Base-by-base conservation (phyloP, 768 basidiomycete species). In the Boletales sp. region DNA sequence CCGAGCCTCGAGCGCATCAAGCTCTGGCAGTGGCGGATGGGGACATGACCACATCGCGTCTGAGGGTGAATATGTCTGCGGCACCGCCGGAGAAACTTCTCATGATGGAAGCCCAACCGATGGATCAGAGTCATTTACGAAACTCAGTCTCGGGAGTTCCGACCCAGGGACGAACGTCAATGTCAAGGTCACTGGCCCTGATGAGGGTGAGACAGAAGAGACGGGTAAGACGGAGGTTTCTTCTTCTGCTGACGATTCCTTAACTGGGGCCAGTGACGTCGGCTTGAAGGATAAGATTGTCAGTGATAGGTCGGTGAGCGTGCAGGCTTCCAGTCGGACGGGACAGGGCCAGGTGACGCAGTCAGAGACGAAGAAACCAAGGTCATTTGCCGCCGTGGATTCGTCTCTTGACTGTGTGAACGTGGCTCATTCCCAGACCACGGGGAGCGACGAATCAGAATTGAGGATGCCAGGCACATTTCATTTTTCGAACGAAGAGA, bases 401-500 rank as follows among this genome's bases (percentile, higher is more conserved):
- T 12, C 18, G 21, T 4, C 18, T n/a, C 45, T 30, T n/a, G 44
- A 39, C 18, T 48, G 14, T n/a, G 46, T 32, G 38, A 57, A 42
- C n/a, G 42, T 48, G 2, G 17, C 48, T 37, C 52, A 30, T 10
- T 49, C 48, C 21, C 45, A 51, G 32, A 40, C 38, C 2, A 51
- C 43, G 18, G 29, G 27, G 32, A 63, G 69, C 35, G 60, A 67
- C 24, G 69, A 72, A 24, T 49, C 63, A 18, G 69, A 72, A 32
- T 53, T 71, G 48, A 59, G 44, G 47, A 82, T 83, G 66, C 82
- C 82, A 2, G 81, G 82, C 10, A 76, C 78, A 29, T 81, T 82
- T 53, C 69, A 74, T 50, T 36, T 64, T 8, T 50, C 62, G 24
- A 40, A 41, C 32, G 39, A 8, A 14, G 55, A 57, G 36, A 24